These are phyloP conservation scores for Gigaspora rosea DNA, from an alignment of 192 early-diverging fungal genomes.

Conservation along the genomic window DNA sequence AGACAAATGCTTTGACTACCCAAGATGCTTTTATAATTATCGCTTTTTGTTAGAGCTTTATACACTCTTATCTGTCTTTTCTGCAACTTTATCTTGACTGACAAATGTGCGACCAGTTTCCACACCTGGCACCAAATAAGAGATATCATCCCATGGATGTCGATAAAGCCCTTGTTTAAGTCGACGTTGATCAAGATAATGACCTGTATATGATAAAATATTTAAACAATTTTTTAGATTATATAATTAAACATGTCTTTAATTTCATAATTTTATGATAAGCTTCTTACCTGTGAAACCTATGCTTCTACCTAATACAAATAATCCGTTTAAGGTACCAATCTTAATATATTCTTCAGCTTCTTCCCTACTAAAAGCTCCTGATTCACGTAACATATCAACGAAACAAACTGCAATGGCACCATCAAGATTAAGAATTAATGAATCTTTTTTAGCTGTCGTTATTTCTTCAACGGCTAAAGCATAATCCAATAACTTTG, in stretches of 20 bases:
- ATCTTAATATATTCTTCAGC: slow-evolving; percentile 95
- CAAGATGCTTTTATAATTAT: not conserved
- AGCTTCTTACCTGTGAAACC: slow-evolving; percentile 74
- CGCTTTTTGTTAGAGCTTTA: not conserved
- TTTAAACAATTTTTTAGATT: not conserved
- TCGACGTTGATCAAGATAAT: slow-evolving; percentile 96
- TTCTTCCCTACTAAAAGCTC: slow-evolving; percentile 92
- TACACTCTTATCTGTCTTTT: slow-evolving; percentile 18
- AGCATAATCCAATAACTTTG: slow-evolving; percentile 92
- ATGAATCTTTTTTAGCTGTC: slow-evolving; percentile 97
- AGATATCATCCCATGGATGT: slow-evolving; percentile 98
- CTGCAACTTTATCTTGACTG: slow-evolving; percentile 31
- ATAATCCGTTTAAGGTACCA: slow-evolving; percentile 95
- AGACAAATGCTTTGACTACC: too few relatives aligned
- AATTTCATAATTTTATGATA: not conserved
- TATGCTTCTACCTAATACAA: slow-evolving; percentile 92
- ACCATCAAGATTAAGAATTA: slow-evolving; percentile 95
- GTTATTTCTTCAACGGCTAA: slow-evolving; percentile 93
- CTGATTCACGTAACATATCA: slow-evolving; percentile 88
- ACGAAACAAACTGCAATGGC: slow-evolving; percentile 95
- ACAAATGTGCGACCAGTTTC: slow-evolving; percentile 48
- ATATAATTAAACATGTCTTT: not conserved
- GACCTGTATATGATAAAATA: slow-evolving; percentile 53
- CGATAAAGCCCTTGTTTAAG: slow-evolving; percentile 98
- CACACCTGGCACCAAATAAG: slow-evolving; percentile 69